These are phyloP conservation scores for Cyanodermella asteris DNA, from an alignment of 2,329 filamentous ascomycete genomes.

Conservation along the genomic window DNA sequence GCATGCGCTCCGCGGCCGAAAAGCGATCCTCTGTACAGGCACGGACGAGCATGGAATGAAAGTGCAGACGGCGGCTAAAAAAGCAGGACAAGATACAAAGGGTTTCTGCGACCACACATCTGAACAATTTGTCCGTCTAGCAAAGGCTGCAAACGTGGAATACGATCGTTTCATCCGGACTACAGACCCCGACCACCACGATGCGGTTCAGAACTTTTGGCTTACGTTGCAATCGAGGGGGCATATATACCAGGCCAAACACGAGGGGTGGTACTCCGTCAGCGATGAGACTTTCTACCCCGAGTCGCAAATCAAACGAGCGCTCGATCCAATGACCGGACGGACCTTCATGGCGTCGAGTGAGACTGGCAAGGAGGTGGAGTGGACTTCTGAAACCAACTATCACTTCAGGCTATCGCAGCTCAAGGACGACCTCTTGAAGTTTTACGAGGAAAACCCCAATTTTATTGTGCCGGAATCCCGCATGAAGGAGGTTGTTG, in stretches of 20 bases:
- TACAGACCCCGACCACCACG: constrained; percentile 59
- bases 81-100: constrained; percentile 49
- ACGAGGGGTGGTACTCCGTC: constrained; percentile 91
- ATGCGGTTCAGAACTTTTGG: constrained; percentile 83
- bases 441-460: constrained; percentile 60
- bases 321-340: constrained; percentile 59
- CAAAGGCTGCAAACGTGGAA: constrained; percentile 43
- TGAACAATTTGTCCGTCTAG: constrained; percentile 56
- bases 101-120: constrained; percentile 77
- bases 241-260: constrained; percentile 64
- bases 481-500: constrained; percentile 58
- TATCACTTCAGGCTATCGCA: constrained; percentile 85
- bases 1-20: constrained; percentile 51
- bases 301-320: constrained; percentile 47
- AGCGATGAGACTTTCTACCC: constrained; percentile 96
- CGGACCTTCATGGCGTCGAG: constrained; percentile 57
- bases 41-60: constrained; percentile 98
- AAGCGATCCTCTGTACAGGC: constrained; percentile 62
- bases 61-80: constrained; percentile 57
- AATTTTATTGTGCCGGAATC: constrained; percentile 50
- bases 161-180: constrained; percentile 85
- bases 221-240: constrained; percentile 50
- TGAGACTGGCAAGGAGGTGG: constrained; percentile 80
- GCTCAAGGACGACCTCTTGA: constrained; percentile 54
- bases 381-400: constrained; percentile 83